Percentiles rank a stretch among this genome's conserved stretches.
Evolutionary conservation across 345 rosid species (phyloP).

Genomic region (Salix dunnii): DNA sequence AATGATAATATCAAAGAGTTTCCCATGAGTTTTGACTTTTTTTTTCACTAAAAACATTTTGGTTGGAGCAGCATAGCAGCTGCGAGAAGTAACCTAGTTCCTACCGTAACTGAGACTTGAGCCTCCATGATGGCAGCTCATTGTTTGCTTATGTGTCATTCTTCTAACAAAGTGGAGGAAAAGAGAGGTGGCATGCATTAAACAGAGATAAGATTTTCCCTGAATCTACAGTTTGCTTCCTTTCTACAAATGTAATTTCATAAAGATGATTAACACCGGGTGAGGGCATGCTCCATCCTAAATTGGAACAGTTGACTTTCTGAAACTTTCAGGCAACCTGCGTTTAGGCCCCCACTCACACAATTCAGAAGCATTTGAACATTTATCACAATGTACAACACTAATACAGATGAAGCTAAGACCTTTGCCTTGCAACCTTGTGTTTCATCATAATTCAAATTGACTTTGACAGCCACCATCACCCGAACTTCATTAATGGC

Average conservation of each 20-base stretch:
- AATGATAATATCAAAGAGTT: too few species aligned
- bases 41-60: too few species aligned
- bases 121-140: neutral
- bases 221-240: neutral
- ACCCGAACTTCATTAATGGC: conserved; percentile 12
- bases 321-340: conserved; percentile 10
- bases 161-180: neutral
- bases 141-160: neutral
- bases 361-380: conserved; percentile 16
- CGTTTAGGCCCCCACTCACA: conserved; percentile 11
- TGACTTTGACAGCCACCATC: conserved; percentile 9
- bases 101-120: neutral
- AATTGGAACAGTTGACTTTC: conserved; percentile 8
- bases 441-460: neutral
- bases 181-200: neutral
- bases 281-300: conserved; percentile 20
- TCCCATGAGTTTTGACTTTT: too few species aligned
- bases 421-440: conserved; percentile 11
- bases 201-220: too few species aligned
- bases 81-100: too few species aligned
- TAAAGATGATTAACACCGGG: conserved; percentile 6
- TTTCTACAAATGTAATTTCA: conserved; percentile 11
- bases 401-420: conserved; percentile 17
- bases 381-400: conserved; percentile 25
- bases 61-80: too few species aligned